Evolutionary conservation across 1,284 basidiomycete species (phyloP).

Genomic region (Heterobasidion irregulare): DNA sequence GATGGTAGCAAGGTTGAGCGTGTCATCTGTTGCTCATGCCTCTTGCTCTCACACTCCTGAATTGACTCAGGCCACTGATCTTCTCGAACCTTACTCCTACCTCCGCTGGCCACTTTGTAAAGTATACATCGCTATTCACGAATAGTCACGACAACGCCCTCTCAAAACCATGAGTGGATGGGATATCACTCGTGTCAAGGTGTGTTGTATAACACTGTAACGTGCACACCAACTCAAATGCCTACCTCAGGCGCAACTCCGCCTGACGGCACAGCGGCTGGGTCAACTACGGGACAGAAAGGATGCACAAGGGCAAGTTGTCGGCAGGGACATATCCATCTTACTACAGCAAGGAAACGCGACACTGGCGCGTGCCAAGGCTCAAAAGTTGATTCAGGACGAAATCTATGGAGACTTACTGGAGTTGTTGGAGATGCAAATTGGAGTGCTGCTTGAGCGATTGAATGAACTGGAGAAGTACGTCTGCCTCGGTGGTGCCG

Average conservation of each 20-base stretch:
- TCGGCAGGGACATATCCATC: slow-evolving; percentile 57
- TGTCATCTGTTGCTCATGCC: neutral
- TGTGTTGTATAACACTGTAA: slow-evolving; percentile 4
- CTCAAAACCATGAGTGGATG: slow-evolving; percentile 5
- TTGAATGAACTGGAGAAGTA: slow-evolving; percentile 51
- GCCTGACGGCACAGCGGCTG: slow-evolving; percentile 53
- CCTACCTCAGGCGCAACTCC: slow-evolving; percentile 44
- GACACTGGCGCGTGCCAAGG: slow-evolving; percentile 57
- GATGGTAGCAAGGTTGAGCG: neutral
- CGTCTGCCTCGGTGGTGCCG: slow-evolving; percentile 7
- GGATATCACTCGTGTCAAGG: slow-evolving; percentile 18
- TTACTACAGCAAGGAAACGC: slow-evolving; percentile 53
- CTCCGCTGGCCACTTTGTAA: too few relatives aligned
- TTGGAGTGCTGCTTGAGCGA: slow-evolving; percentile 51
- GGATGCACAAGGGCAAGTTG: slow-evolving; percentile 53
- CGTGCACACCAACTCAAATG: neutral
- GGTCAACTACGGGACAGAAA: slow-evolving; percentile 63
- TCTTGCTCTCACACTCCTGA: neutral
- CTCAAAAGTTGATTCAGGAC: slow-evolving; percentile 55
- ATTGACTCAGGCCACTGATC: neutral
- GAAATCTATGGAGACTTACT: slow-evolving; percentile 53
- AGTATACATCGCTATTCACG: neutral
- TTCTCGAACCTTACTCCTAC: neutral
- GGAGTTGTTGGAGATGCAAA: slow-evolving; percentile 57
- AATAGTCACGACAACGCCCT: neutral